Conservation (phyloP, 23 red algal species). For the Gracilariopsis chorda region DNA sequence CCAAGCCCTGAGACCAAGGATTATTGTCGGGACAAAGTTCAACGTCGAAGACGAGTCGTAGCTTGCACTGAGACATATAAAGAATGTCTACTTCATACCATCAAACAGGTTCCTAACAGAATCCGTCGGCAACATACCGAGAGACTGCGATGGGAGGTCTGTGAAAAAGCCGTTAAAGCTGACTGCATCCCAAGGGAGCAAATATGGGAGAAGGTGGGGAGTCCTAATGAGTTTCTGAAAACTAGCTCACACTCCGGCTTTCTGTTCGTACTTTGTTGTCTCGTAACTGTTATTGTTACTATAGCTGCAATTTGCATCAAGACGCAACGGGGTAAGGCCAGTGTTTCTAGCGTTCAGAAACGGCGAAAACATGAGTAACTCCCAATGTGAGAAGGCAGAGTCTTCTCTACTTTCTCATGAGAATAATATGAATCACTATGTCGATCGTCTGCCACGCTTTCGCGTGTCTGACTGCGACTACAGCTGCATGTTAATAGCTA, state of each 20-base stretch:
- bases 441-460: no score
- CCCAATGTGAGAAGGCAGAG: not conserved
- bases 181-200: conserved; percentile 41
- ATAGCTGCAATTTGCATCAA: no score
- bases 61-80: conserved; percentile 7
- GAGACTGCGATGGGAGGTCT: conserved; percentile 29
- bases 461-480: no score
- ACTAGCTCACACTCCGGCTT: not conserved
- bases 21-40: conserved; percentile 9
- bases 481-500: not conserved
- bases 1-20: not conserved
- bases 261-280: not conserved
- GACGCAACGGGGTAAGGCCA: no score
- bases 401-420: no score
- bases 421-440: no score
- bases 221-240: not conserved
- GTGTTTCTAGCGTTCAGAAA: no score
- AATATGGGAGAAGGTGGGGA: not conserved
- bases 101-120: not conserved
- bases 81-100: conserved; percentile 3
- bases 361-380: not conserved
- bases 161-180: conserved; percentile 28
- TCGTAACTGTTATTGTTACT: not conserved
- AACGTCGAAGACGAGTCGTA: not conserved
- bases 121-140: conserved; percentile 8